These are phyloP conservation scores for Hyphopichia buzzinii DNA, from an alignment of 1,139 yeast species.

Conservation along the genomic window DNA sequence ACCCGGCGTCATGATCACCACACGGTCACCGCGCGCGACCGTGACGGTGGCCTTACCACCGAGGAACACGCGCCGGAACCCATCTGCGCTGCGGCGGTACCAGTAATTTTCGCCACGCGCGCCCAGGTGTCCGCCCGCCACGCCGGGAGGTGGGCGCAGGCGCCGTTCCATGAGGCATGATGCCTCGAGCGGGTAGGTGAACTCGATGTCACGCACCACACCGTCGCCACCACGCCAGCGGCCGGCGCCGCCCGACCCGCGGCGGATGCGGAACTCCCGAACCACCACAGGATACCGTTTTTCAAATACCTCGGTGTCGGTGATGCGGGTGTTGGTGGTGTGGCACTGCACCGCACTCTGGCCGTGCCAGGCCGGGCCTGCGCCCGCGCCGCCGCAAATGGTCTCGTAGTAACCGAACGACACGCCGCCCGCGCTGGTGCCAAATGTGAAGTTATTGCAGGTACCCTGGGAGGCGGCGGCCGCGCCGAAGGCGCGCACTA, in stretches of 20 bases:
- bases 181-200: conserved; percentile 39
- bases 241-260: conserved; percentile 44
- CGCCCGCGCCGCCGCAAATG: conserved; percentile 51
- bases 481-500: conserved; percentile 70
- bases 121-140: conserved; percentile 43
- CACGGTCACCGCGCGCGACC: conserved; percentile 40
- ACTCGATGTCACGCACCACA: conserved; percentile 45
- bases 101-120: conserved; percentile 40
- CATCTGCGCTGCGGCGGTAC: conserved; percentile 23
- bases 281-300: conserved; percentile 47
- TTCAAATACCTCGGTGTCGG: conserved; percentile 47
- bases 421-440: conserved; percentile 33
- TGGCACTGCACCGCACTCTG: conserved; percentile 49
- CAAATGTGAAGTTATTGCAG: conserved; percentile 50
- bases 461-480: conserved; percentile 61
- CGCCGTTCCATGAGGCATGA: conserved; percentile 48
- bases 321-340: conserved; percentile 48
- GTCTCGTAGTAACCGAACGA: conserved; percentile 50
- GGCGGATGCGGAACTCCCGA: conserved; percentile 38
- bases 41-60: conserved; percentile 45
- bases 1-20: conserved; percentile 45
- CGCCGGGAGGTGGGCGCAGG: conserved; percentile 44
- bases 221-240: conserved; percentile 46
- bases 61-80: conserved; percentile 27
- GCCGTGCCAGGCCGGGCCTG: conserved; percentile 50